Base-by-base conservation (phyloP, 805 yeast species). In the Metschnikowia peoriensis region DNA sequence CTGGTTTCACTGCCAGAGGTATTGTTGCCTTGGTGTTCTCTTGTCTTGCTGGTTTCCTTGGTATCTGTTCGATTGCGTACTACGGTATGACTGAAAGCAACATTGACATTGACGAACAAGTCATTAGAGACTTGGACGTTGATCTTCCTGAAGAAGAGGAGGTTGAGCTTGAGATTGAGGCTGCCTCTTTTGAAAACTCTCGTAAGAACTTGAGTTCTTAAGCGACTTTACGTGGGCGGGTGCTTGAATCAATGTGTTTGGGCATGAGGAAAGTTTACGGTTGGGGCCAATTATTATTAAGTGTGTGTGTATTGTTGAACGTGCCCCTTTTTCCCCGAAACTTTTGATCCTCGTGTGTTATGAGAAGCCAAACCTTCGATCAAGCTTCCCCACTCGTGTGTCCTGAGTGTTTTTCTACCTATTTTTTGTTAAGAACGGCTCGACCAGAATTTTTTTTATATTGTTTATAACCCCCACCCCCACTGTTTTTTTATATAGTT, bases 1-100 rank as follows among this genome's bases (percentile, higher is more conserved):
- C 78, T 43, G 97, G 97, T 16, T 94, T 94, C 82, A 93, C 98
- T 47, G 89, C 96, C 52, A 85, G 87, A 67, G 99, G 99, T 77
- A 85, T 87, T 67, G 96, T 93, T 49, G 98, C 98, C 11, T 75
- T 94, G 70, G 93, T 87, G 16, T 93, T 94, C 79, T 89, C 97
- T 7, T 82, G 89, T 77, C 64, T 93, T 61, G 82, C 96, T 46
- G 99, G 94, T 65, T 66, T 89, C 57, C 71, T 89, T 16, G 99
- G 99, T 70, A 74, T 92, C 72, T 76, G 73, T 51, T 79, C 86
- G 60, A 89, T 94, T 65, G 80, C 87, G 46, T 63, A 84, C 69
- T 94, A 93, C 72, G 99, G 99, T 73, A 71, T 88, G 76, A 78
- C 90, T 64, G 98, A 92, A 60, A 78, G 88, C 69, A 80, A 83